A percentile compares a stretch with the other conserved stretches of the same genome.
Conservation (phyloP, 116 monocot species). For the Phalaenopsis hybrid region DNA sequence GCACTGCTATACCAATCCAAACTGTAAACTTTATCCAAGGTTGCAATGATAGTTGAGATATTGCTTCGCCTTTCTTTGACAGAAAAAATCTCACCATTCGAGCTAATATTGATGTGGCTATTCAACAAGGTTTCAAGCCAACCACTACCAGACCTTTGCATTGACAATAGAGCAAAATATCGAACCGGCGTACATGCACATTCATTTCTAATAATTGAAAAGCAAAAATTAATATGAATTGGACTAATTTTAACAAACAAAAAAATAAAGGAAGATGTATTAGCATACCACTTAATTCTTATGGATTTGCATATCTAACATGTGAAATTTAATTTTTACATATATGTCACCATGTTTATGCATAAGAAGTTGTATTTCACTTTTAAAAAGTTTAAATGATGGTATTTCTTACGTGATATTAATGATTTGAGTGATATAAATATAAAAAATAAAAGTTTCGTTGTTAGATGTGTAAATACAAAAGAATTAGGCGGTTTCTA, state of each 20-base stretch:
- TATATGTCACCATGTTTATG: too few relatives aligned
- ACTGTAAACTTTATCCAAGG: slow-evolving; percentile 38
- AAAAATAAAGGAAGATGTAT: too few relatives aligned
- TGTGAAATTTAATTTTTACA: too few relatives aligned
- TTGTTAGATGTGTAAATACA: too few relatives aligned
- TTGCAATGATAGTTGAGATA: slow-evolving; percentile 25
- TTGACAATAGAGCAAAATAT: slow-evolving; percentile 38
- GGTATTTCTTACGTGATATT: too few relatives aligned
- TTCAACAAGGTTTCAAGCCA: slow-evolving; percentile 57
- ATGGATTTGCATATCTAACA: too few relatives aligned
- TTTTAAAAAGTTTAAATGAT: too few relatives aligned
- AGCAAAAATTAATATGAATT: not conserved
- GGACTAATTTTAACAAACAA: not conserved
- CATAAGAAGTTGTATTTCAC: too few relatives aligned
- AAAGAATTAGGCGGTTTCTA: too few relatives aligned
- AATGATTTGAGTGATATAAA: too few relatives aligned
- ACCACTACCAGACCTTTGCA: slow-evolving; percentile 51
- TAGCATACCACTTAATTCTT: too few relatives aligned
- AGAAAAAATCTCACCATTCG: slow-evolving; percentile 48
- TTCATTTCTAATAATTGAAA: slow-evolving; percentile 24
- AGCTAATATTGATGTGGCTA: slow-evolving; percentile 46
- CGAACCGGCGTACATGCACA: slow-evolving; percentile 39
- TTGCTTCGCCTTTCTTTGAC: slow-evolving; percentile 35
- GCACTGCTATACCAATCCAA: slow-evolving; percentile 50
- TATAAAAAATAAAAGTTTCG: too few relatives aligned